Base-by-base conservation (phyloP, 2,329 filamentous ascomycete genomes). In the Fusarium solani-melongenae region DNA sequence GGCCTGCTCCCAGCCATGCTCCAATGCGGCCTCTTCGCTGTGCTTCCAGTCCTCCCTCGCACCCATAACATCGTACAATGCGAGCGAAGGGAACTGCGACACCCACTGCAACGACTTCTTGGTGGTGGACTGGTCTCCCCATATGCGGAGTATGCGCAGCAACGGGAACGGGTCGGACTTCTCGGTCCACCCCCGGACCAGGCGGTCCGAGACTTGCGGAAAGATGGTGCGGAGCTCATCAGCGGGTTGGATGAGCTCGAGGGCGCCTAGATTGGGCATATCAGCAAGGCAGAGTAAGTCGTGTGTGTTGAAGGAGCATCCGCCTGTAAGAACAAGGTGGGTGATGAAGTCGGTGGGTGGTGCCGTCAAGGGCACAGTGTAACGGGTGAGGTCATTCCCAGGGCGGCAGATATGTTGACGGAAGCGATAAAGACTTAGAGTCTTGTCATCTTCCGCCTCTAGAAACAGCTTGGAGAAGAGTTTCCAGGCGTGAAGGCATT, bases 171-270 rank as follows among this genome's bases (percentile, higher is more conserved):
- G 81, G 10, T 81, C 74, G 1, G 79, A 70, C 38, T 79, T 79
- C 53, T 83, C 80, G 1, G 83, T 81, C 86, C 87, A 89, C 24
- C 83, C 83, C 36, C 83, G 81, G 22, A 89, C 64, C 4, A 89
- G 79, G 8, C 84, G 80, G 70, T 89, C 86, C 41, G 73, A 85
- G 7, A 88, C 73, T 4, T 79, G 77, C 8, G 84, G 83, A 34
- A 84, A 84, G 29, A 69, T 62, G 29, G 68, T 66, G 5, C 69
- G 63, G 24, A 77, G 51, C 39, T 78, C 73, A 31, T 82, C 80
- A 1, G 76, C 71, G 2, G 83, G 83, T 67, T 86, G 82, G 15
- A 86, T 79, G 24, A 88, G 80, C 74, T 88, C 85, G 14, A 88
- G 81, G 3, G 86, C 81, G 10, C 83, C 86, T 6, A 88, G 82